Base-by-base conservation (phyloP, 2,329 filamentous ascomycete genomes). In the Aureobasidium sp. region DNA sequence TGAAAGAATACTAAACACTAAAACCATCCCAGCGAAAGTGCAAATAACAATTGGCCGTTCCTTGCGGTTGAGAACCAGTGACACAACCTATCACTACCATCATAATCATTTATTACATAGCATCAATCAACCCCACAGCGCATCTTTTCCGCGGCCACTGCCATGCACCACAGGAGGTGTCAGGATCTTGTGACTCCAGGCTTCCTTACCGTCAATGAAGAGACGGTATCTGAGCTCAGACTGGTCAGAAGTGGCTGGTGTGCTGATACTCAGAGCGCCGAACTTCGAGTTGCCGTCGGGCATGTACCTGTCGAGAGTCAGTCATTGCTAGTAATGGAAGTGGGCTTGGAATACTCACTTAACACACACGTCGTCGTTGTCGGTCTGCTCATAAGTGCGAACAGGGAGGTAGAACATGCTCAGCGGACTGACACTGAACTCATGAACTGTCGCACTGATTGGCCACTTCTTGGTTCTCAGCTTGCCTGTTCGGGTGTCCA, bases 371-470 rank as follows among this genome's bases (percentile, higher is more conserved):
- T 97, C 94, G 67, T 92, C 85, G 1, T 86, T 81, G 66, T 95
- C 91, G 1, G 82, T 84, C 74, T 97, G 91, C 66, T 80, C 81
- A 74, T 97, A 99, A 0, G 91, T 93, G 2, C 87, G 82, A 27
- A 93, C 77, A 0, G 94, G 94, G 5, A 94, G 82, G 67, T 94
- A 96, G 71, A 99, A 99, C 81, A 97, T 96, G 72, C 87, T 95
- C 57, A 99, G 73, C 0, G 94, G 94, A 60, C 90, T 94, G 0
- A 89, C 91, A 29, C 90, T 94, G 74, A 97, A 97, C 73, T 99
- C 94, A 68, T 96, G 88, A 0, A 95, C 89, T 0, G 86, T 81
- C 1, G 85, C 82, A 45, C 75, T 81, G 53, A 84, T 76, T 0
- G 84, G 79, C 86, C 87, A 90, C n/a, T 58, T 61, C 44, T 62